Evolutionary conservation across 1,284 basidiomycete species (phyloP).

Genomic region (Tilletia setariae): DNA sequence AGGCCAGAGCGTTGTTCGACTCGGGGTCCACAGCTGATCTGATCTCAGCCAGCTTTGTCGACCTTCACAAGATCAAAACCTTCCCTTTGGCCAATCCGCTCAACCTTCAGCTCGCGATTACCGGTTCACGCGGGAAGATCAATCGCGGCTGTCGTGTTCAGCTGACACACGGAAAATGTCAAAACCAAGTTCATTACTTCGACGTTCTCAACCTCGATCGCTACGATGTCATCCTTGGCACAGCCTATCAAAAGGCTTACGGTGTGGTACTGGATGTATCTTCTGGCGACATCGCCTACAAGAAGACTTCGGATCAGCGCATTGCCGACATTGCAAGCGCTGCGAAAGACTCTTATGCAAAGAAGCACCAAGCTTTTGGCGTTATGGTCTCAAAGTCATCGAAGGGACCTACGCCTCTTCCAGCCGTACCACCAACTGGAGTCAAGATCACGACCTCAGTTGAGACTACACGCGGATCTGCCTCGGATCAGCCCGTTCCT

Average conservation of each 20-base stretch:
- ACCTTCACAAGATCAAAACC: background rate
- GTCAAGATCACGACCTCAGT: background rate
- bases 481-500: background rate
- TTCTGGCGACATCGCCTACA: background rate
- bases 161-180: background rate
- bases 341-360: background rate
- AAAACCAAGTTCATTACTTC: background rate
- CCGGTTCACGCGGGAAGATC: slow-evolving; percentile 1
- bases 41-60: background rate
- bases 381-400: background rate
- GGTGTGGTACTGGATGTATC: background rate
- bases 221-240: slow-evolving; percentile 6
- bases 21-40: background rate
- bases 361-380: background rate
- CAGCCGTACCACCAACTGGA: background rate
- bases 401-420: background rate
- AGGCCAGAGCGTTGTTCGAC: background rate
- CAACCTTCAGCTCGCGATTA: background rate
- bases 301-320: background rate
- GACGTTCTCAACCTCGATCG: background rate
- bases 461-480: background rate
- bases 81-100: background rate
- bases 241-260: background rate
- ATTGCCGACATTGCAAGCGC: no score
- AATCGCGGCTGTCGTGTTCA: background rate